Percentiles rank a stretch among this genome's conserved stretches.
Conservation (phyloP, 768 basidiomycete genomes). For the Suillus discolor region DNA sequence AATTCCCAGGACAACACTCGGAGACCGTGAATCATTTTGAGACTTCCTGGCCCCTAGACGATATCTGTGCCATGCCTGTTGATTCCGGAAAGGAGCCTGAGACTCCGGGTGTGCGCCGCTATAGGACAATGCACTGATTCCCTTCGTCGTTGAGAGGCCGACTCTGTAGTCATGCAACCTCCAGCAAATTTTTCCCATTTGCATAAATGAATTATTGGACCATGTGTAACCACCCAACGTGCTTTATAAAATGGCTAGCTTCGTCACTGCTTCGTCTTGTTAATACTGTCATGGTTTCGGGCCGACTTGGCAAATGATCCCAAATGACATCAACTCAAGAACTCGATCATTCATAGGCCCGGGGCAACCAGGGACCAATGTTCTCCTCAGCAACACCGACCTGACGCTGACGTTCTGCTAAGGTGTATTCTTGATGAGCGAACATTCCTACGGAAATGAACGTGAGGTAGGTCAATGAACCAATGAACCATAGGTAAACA, state of each 20-base stretch:
- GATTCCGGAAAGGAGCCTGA: not conserved
- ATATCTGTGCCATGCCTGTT: too few species aligned
- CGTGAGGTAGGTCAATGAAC: not conserved
- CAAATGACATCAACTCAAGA: not conserved
- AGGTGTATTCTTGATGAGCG: not conserved
- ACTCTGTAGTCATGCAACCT: not conserved
- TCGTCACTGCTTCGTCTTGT: not conserved
- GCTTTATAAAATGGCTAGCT: not conserved
- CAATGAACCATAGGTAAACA: not conserved
- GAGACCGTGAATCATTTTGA: not conserved
- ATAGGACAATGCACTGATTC: not conserved
- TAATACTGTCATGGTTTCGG: not conserved
- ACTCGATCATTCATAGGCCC: not conserved
- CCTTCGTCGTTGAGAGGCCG: not conserved
- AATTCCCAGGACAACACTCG: not conserved
- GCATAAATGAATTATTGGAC: not conserved
- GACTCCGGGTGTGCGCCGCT: not conserved
- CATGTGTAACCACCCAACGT: not conserved
- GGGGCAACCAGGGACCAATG: not conserved
- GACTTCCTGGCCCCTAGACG: too few species aligned
- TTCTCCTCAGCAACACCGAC: not conserved
- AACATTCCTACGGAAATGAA: not conserved
- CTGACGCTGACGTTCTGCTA: not conserved
- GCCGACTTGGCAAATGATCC: not conserved
- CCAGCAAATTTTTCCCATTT: not conserved